Percentiles rank a stretch among this genome's conserved stretches.
Conservation (phyloP, 768 basidiomycete species). For the Macrolepiota fuliginosa region DNA sequence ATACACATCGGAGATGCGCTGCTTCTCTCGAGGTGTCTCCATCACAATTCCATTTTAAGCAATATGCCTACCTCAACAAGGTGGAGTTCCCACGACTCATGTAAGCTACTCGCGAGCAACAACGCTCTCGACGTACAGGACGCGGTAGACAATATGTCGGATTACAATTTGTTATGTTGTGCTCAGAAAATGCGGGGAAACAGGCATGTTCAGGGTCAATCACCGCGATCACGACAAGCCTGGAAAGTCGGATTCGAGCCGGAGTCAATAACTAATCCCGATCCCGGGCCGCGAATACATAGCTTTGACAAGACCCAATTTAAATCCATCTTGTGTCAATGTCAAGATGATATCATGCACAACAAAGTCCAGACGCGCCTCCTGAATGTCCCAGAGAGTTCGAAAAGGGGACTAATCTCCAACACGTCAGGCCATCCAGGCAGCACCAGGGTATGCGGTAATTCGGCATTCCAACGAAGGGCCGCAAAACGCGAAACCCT, state of each 20-base stretch:
- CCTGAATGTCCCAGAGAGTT: not conserved
- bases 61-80: conserved; percentile 29
- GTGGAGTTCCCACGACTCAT: conserved; percentile 12
- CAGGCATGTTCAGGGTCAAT: not conserved
- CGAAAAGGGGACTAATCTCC: not conserved
- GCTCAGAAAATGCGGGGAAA: not conserved
- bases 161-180: not conserved
- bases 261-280: not conserved
- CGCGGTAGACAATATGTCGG: not conserved
- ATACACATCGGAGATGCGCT: conserved; percentile 30
- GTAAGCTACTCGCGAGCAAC: not conserved
- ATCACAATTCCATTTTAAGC: conserved; percentile 33
- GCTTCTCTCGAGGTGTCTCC: conserved; percentile 27
- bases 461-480: not conserved
- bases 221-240: not conserved
- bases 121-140: not conserved
- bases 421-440: not conserved
- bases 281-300: too few relatives aligned
- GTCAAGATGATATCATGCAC: not conserved
- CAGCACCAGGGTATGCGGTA: not conserved
- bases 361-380: not conserved
- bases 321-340: not conserved
- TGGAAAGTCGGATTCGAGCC: not conserved
- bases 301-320: not conserved
- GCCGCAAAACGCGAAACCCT: not conserved